A percentile compares a stretch with the other conserved stretches of the same genome.
These are phyloP conservation scores for Prinsepia uniflora DNA, from an alignment of 306 rosid species.

Conservation along the genomic window DNA sequence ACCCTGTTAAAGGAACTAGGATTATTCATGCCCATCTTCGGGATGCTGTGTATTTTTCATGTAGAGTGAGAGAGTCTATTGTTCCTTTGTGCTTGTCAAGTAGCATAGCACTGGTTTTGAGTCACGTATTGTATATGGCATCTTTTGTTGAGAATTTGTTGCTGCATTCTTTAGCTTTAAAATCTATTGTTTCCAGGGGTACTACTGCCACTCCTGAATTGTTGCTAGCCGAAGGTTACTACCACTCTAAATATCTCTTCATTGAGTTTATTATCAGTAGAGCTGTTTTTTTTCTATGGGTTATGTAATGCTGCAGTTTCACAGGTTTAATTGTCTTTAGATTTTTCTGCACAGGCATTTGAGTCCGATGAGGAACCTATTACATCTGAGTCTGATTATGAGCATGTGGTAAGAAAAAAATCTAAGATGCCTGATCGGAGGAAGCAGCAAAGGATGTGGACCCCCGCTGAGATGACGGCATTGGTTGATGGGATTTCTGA, in stretches of 20 bases:
- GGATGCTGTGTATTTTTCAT: neutral
- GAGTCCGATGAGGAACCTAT: constrained; percentile 46
- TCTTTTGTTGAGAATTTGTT: neutral
- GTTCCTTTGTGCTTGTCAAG: neutral
- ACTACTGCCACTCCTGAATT: neutral
- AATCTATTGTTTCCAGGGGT: neutral
- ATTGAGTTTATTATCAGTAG: no score
- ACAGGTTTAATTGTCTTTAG: constrained; percentile 5
- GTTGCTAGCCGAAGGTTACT: no score
- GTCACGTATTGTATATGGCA: neutral
- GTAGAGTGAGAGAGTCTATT: neutral
- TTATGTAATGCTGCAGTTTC: neutral
- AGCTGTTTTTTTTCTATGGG: neutral
- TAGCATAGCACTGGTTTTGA: neutral
- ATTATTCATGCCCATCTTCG: neutral
- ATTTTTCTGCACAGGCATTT: constrained; percentile 30
- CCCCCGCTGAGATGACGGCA: constrained; percentile 58
- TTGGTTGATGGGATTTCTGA: constrained; percentile 92
- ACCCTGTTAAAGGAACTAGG: neutral
- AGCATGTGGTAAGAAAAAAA: constrained; percentile 35
- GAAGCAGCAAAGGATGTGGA: constrained; percentile 96
- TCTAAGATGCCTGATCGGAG: constrained; percentile 60
- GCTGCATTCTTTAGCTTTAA: constrained; percentile 1
- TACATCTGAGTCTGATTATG: constrained; percentile 46
- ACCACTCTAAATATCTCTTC: no score